Conservation (phyloP, 805 yeast species). For the Pichia deserticola region DNA sequence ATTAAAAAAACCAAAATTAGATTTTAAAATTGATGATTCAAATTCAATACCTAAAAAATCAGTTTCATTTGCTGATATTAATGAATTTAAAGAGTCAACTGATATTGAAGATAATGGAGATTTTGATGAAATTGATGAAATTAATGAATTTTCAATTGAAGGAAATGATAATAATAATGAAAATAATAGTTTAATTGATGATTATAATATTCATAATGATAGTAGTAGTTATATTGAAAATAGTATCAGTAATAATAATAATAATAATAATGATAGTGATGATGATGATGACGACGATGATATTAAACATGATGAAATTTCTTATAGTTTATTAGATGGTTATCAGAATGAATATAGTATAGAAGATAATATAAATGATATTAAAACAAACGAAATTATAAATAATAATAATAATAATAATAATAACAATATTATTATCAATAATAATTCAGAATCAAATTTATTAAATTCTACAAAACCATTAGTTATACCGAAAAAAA, state of each 20-base stretch:
- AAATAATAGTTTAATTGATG: background rate
- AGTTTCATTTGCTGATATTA: slow-evolving; percentile 24
- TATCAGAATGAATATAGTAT: slow-evolving; percentile 17
- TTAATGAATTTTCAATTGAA: slow-evolving; percentile 19
- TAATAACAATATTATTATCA: no score
- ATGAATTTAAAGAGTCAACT: slow-evolving; percentile 2
- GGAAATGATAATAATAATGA: slow-evolving; percentile 28
- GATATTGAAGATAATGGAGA: slow-evolving; percentile 1
- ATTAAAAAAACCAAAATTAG: slow-evolving; percentile 6
- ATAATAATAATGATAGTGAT: slow-evolving; percentile 10
- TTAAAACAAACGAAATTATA: slow-evolving; percentile 30
- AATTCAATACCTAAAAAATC: slow-evolving; percentile 14
- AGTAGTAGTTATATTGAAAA: no score
- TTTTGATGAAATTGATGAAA: background rate
- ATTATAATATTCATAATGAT: no score
- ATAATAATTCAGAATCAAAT: no score
- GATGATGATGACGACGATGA: background rate
- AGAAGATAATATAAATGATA: slow-evolving; percentile 34
- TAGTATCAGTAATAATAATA: slow-evolving; percentile 11
- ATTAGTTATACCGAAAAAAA: slow-evolving; percentile 21
- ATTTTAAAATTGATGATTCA: background rate
- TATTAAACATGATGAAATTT: slow-evolving; percentile 19
- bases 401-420: slow-evolving; percentile 15
- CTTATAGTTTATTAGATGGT: slow-evolving; percentile 5
- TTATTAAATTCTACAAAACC: slow-evolving; percentile 1